phyloP scores from a whole-genome alignment of 2,329 filamentous ascomycete genomes.

The Tolypocladium guangdongense region DNA sequence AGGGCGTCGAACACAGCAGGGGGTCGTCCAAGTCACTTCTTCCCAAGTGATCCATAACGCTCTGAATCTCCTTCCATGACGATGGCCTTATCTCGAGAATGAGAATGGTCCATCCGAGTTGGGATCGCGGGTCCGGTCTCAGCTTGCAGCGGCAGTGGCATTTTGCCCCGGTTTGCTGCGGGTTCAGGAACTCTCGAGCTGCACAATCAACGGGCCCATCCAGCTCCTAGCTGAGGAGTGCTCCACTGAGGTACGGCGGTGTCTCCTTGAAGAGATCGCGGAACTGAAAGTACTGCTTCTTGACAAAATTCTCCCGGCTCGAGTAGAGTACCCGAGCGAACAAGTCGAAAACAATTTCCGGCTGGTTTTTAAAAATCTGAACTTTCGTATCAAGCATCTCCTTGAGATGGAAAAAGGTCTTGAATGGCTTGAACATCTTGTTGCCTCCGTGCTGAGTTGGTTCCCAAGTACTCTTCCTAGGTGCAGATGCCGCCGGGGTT shows the following conservation, averaged over 20 bases:
- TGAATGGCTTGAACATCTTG: conserved; percentile 9
- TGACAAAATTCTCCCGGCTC: conserved; percentile 35
- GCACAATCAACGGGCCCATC: conserved; percentile 14
- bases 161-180: conserved; percentile 10
- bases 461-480: background rate
- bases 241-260: conserved; percentile 35
- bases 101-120: conserved; percentile 13
- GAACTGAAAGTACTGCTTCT: conserved; percentile 53
- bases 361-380: conserved; percentile 18
- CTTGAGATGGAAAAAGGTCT: conserved; percentile 51
- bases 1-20: background rate
- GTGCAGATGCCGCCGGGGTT: background rate
- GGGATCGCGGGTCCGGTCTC: conserved; percentile 7
- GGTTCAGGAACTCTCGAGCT: conserved; percentile 12
- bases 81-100: conserved; percentile 15
- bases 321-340: conserved; percentile 52
- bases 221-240: conserved; percentile 15
- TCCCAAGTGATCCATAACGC: conserved; percentile 12
- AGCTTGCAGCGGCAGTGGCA: conserved; percentile 22
- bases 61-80: conserved; percentile 18
- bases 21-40: conserved; percentile 15
- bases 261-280: conserved; percentile 49
- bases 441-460: background rate
- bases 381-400: conserved; percentile 42
- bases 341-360: conserved; percentile 43